Base-by-base conservation (phyloP, 306 rosid species). In the Dalbergia cochinchinensis region DNA sequence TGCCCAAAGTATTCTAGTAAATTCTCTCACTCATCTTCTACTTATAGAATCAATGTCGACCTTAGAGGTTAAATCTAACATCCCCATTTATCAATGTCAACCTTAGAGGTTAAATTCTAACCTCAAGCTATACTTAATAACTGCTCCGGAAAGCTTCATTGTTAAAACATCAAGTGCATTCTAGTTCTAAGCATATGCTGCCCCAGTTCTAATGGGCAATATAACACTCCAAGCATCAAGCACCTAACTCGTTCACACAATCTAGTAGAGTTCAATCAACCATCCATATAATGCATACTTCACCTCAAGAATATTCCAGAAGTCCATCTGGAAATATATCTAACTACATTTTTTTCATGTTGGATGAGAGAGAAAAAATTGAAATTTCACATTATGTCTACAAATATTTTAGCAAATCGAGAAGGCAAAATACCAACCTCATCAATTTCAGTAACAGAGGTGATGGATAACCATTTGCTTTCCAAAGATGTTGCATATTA, bases 351-450 rank as follows among this genome's bases (percentile, higher is more conserved):
- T 16, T 69, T 68, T 67, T 16, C 0, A 5, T 8, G 20, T 62
- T 14, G 65, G 39, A 35, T 50, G 42, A 48, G 64, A 63, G 39
- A 71, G 71, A 20, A 70, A 35, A 79, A 45, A 60, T 35, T 18
- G 16, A 53, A 48, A 50, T 50, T 64, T 14, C 16, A 22, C 48
- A 16, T 18, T 51, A 66, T 68, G 42, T 8, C 15, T 10, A 22
- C 33, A 19, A 20, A 41, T 67, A 77, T 44, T 8, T 37, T 31
- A 63, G 54, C 41, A 22, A 73, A 69, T 57, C n/a, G 80, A 60
- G 61, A 70, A 37, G 72, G 65, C 58, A 66, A 77, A 5, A 44
- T 58, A 90, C 83, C 5, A 82, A 94, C 98, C 98, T 94, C 96
- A 90, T 89, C 80, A 94, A 31, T 71, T 88, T 90, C 82, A 92